Conservation (phyloP, 2,329 filamentous ascomycete species). For the Pestalotiopsis sp. region DNA sequence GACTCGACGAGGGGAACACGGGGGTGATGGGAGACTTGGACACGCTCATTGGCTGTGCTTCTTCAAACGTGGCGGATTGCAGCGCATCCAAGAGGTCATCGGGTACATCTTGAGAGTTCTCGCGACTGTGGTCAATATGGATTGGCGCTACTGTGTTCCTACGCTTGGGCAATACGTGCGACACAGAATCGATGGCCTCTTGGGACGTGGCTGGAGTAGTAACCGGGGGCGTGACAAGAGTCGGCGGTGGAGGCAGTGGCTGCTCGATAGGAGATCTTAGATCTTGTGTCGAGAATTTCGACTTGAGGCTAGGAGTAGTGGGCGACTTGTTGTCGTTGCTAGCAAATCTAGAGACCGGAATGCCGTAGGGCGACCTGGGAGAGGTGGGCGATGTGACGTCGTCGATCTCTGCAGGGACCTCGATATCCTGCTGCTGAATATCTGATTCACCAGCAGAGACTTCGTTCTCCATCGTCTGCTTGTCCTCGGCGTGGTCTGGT, state of each 20-base stretch:
- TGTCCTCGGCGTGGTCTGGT: slow-evolving; percentile 5
- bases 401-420: slow-evolving; percentile 13
- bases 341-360: slow-evolving; percentile 30
- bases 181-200: slow-evolving; percentile 17
- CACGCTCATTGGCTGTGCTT: slow-evolving; percentile 80
- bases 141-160: slow-evolving; percentile 58
- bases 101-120: slow-evolving; percentile 41
- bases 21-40: slow-evolving; percentile 82
- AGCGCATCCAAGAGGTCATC: slow-evolving; percentile 88
- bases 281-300: slow-evolving; percentile 47
- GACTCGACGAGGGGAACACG: slow-evolving; percentile 48
- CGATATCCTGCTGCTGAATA: slow-evolving; percentile 18
- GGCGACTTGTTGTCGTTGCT: slow-evolving; percentile 27
- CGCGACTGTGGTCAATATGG: slow-evolving; percentile 46
- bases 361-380: slow-evolving; percentile 24
- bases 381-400: slow-evolving; percentile 12
- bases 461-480: neutral
- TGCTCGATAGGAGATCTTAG: slow-evolving; percentile 27
- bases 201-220: slow-evolving; percentile 7
- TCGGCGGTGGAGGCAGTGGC: slow-evolving; percentile 17
- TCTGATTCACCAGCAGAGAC: neutral
- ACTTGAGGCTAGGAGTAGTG: slow-evolving; percentile 38
- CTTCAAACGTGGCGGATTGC: slow-evolving; percentile 77
- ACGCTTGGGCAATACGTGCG: slow-evolving; percentile 30
- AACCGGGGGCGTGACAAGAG: slow-evolving; percentile 11